Evolutionary conservation across 805 yeast genomes (phyloP).

Genomic region (Pichia nakasei): DNA sequence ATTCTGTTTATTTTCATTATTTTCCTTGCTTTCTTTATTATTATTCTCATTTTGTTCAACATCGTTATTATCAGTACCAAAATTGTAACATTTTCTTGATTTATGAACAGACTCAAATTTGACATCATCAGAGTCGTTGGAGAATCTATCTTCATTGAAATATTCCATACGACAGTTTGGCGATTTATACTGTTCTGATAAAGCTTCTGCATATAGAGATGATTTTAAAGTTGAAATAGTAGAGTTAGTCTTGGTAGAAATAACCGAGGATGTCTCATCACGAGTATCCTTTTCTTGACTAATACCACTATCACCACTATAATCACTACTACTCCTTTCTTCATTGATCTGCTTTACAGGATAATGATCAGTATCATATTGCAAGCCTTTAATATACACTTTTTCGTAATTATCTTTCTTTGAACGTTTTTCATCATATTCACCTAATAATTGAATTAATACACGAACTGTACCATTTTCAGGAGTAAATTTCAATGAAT

Average conservation of each 20-base stretch:
- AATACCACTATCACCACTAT: background rate
- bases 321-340: background rate
- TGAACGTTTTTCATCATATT: conserved; percentile 52
- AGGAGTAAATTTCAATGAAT: conserved; percentile 88
- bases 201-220: conserved; percentile 30
- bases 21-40: conserved; percentile 1
- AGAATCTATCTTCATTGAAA: conserved; percentile 14
- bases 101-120: conserved; percentile 12
- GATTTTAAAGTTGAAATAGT: conserved; percentile 24
- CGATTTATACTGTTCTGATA: conserved; percentile 32
- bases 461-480: conserved; percentile 75
- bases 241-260: conserved; percentile 2
- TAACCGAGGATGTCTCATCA: conserved; percentile 3
- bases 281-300: background rate
- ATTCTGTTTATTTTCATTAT: background rate
- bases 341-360: conserved; percentile 6
- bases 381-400: conserved; percentile 34
- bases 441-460: conserved; percentile 54
- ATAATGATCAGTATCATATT: conserved; percentile 8
- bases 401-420: conserved; percentile 30
- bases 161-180: conserved; percentile 13
- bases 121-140: conserved; percentile 16
- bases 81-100: conserved; percentile 12
- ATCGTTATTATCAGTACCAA: conserved; percentile 5
- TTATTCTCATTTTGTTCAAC: too few species aligned